Base-by-base conservation (phyloP, 2,329 filamentous ascomycete genomes). In the Stylonectria norvegica region DNA sequence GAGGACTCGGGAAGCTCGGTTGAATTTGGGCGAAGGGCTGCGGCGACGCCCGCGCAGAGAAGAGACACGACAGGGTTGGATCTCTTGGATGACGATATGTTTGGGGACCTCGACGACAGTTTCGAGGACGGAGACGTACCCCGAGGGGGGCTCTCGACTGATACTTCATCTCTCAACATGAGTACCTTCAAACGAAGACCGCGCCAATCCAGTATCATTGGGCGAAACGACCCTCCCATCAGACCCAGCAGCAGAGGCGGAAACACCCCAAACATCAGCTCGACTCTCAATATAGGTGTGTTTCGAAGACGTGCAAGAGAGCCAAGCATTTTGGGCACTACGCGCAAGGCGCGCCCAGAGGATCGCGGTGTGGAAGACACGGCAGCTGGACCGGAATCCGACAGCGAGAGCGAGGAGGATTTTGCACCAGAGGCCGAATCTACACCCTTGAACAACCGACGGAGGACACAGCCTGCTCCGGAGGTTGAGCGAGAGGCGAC, bases 381-480 rank as follows among this genome's bases (percentile, higher is more conserved):
- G 3, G 16, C 28, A 8, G 22, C 17, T 9, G 17, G 10, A 16
- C 7, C 17, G 31, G 57, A 56, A 42, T 59, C 56, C 19, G 65
- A 64, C 20, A 53, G 50, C 20, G 63, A 68, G 9, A 68, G 76
- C 16, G 72, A 76, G 36, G 50, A 69, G 48, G 63, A 72, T 51
- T 50, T 83, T 79, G 55, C 73, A 69, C 36, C 83, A 74, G 81
- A 86, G 41, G 81, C 79, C 19, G 81, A 85, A 63, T 83, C 81
- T 12, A 87, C 84, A 5, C 83, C 83, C 4, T 55, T 84, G 18
- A 75, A 79, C 42, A 57, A 53, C 20, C 48, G 59, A 34, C 63
- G 73, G 15, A 65, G 67, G 23, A 73, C 67, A 34, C 60, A 62
- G 12, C 50, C 52, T 33, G 37, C 43, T 18, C 36, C 42, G 1